A percentile compares a stretch with the other conserved stretches of the same genome.
These are phyloP conservation scores for Aspergillus sp. DNA, from an alignment of 2,329 filamentous ascomycete species.

Conservation along the genomic window DNA sequence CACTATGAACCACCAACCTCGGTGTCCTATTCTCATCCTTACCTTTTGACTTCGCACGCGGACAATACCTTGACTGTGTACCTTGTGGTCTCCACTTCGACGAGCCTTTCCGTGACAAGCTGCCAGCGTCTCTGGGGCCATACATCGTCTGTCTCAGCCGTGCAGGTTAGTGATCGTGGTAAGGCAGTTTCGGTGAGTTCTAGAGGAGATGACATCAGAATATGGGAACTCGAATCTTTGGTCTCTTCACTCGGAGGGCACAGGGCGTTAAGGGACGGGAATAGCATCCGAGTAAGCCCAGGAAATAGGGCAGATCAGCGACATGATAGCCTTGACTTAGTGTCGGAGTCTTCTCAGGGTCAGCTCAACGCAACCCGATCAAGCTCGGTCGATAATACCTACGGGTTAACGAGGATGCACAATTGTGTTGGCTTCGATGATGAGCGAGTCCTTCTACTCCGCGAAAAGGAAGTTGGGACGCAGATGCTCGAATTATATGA, in stretches of 20 bases:
- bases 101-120: slow-evolving; percentile 66
- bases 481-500: slow-evolving; percentile 83
- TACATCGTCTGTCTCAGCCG: slow-evolving; percentile 83
- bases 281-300: slow-evolving; percentile 57
- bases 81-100: slow-evolving; percentile 72
- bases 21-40: slow-evolving; percentile 77
- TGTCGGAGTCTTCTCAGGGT: slow-evolving; percentile 15
- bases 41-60: slow-evolving; percentile 77
- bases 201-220: slow-evolving; percentile 74
- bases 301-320: slow-evolving; percentile 30
- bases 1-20: slow-evolving; percentile 58
- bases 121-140: slow-evolving; percentile 86
- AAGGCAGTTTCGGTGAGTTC: slow-evolving; percentile 88
- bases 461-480: slow-evolving; percentile 67
- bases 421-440: slow-evolving; percentile 86
- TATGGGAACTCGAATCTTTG: slow-evolving; percentile 86
- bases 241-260: slow-evolving; percentile 51
- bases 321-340: slow-evolving; percentile 2
- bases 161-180: slow-evolving; percentile 78
- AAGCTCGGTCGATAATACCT: slow-evolving; percentile 36
- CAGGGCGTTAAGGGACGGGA: slow-evolving; percentile 47
- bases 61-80: slow-evolving; percentile 88
- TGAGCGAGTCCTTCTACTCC: slow-evolving; percentile 84
- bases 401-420: slow-evolving; percentile 48
- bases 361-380: slow-evolving; percentile 21